Evolutionary conservation across 208 protist genomes (phyloP), one percentile per base, ranked within the genome.

Genomic region (Leishmania aethiopica): DNA sequence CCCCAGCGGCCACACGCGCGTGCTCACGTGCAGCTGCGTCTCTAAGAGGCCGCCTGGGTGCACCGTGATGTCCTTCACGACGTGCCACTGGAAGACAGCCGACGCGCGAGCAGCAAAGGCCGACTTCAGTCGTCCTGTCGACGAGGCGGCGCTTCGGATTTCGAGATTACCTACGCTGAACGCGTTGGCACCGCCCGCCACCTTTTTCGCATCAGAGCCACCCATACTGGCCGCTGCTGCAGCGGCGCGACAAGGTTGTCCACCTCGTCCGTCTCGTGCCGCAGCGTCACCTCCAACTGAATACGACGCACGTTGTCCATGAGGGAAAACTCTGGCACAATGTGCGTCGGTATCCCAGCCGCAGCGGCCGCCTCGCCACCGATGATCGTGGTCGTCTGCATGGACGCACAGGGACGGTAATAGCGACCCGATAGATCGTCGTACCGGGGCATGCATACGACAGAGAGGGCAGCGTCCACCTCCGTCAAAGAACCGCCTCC

Each of bases 271-370:
- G 35, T 75, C 57, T 85, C 77, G 77, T 91, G 90, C 22, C 82
- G 84, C 55, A 93, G 77, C 3, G 82, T 82, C 11, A 88, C 90
- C 40, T 75, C 76, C 45, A 93, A 83, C 22, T 62, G 83, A 73
- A 93, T 85, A 4, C 42, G 28, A 10, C 78, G 84, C 11, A 89
- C 83, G 82, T 91, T 93, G 75, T 90, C 90, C 67, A 91, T 80
- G 42, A 93, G 79, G 11, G 88, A 88, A 67, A 89, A 93, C 55
- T 81, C 78, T 2, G 86, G 47, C 35, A 84, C 75, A 59, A 82
- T 59, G 49, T 73, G 76, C 32, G 80, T 62, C 15, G 42, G 13
- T 35, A 47, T 59, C 55, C 25, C 28, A 25, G 28, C 22, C 49
- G 37, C 42, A 45, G 40, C 13, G n/a, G 17, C 40, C 32, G n/a